Conservation (phyloP, 2,329 filamentous ascomycete genomes). For the Fusarium fracticaudum region DNA sequence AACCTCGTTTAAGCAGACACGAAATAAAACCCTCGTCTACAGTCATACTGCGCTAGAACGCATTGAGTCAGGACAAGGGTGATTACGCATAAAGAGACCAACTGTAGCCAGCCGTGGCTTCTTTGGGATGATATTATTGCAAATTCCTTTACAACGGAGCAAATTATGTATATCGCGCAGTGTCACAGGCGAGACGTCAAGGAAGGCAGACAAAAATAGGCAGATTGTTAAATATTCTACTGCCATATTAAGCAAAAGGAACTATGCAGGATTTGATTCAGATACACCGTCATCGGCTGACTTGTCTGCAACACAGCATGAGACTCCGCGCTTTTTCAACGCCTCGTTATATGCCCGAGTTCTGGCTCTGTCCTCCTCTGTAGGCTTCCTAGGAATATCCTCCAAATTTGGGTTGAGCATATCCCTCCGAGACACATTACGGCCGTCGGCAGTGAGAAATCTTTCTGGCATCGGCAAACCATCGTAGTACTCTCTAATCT, state of each 20-base stretch:
- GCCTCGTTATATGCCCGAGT: background rate
- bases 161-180: too few relatives aligned
- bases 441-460: background rate
- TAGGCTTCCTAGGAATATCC: background rate
- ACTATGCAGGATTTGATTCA: background rate
- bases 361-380: background rate
- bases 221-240: background rate
- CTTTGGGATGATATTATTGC: background rate
- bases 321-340: background rate
- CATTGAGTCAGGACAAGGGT: background rate
- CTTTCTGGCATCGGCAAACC: background rate
- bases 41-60: background rate
- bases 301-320: background rate
- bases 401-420: background rate
- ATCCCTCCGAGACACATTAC: background rate
- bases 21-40: background rate
- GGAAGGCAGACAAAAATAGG: background rate
- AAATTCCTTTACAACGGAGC: background rate
- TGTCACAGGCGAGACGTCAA: background rate
- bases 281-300: background rate
- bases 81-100: background rate
- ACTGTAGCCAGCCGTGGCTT: too few relatives aligned
- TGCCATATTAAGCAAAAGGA: fast-evolving
- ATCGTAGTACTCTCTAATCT: background rate
- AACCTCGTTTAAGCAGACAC: too few relatives aligned